Evolutionary conservation across 352 stramenopile genomes (phyloP).

Genomic region (Pythium dissimile): DNA sequence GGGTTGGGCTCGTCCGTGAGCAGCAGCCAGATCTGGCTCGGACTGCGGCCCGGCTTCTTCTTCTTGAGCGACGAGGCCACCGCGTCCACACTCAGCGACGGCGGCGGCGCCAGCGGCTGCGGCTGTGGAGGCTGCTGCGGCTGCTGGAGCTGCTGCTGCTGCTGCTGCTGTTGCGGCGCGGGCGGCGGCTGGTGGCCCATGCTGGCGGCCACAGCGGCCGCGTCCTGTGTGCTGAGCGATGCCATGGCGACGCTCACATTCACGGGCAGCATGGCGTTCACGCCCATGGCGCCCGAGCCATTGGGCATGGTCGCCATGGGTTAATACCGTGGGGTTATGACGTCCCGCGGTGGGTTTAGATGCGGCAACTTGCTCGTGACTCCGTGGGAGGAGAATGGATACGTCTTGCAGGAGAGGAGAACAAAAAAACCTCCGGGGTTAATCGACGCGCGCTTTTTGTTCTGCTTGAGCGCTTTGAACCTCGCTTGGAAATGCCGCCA

Average conservation of each 20-base stretch:
- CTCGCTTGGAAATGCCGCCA: neutral
- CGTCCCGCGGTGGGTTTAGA: too few species aligned
- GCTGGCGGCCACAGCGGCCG: conserved; percentile 3
- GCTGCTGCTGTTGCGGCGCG: neutral
- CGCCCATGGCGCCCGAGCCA: conserved; percentile 25
- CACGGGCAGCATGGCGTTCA: conserved; percentile 74
- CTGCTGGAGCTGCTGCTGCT: neutral
- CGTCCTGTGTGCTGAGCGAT: conserved; percentile 54
- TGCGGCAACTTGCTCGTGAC: neutral
- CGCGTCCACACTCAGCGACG: neutral
- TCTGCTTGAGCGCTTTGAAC: neutral
- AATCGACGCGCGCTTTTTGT: conserved; percentile 11
- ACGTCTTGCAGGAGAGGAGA: neutral
- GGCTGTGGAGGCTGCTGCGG: neutral
- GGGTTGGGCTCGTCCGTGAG: conserved; percentile 79
- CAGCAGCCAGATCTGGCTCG: conserved; percentile 69
- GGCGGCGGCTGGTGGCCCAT: conserved; percentile 10
- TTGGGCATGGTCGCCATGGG: conserved; percentile 11
- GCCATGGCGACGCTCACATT: conserved; percentile 50
- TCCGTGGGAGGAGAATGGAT: conserved; percentile 8
- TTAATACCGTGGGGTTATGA: too few species aligned
- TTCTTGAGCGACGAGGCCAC: conserved; percentile 43
- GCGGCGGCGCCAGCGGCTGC: neutral
- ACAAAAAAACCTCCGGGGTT: conserved; percentile 20
- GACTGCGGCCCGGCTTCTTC: conserved; percentile 42